Conservation (phyloP, 2,329 filamentous ascomycete species). For the Sclerotinia spermophila region DNA sequence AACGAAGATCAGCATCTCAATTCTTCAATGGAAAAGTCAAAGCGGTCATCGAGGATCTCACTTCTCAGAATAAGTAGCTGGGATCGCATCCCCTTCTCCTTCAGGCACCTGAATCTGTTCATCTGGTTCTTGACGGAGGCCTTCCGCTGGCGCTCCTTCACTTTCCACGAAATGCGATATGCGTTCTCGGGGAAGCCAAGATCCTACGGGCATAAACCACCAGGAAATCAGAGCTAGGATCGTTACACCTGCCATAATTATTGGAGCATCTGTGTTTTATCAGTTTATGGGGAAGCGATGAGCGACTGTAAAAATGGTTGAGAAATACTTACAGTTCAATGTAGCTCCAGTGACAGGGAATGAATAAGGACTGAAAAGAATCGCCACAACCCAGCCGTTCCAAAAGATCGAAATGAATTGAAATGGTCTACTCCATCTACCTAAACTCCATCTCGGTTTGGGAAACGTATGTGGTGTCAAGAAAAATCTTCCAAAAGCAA, state of each 20-base stretch:
- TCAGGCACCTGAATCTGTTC: background rate
- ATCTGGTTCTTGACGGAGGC: constrained; percentile 6
- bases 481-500: constrained; percentile 22
- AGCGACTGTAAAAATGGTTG: background rate
- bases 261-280: constrained; percentile 18
- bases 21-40: background rate
- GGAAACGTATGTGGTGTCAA: constrained; percentile 20
- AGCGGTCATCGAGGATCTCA: constrained; percentile 11
- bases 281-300: background rate
- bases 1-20: constrained; percentile 12
- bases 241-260: constrained; percentile 23
- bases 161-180: constrained; percentile 20
- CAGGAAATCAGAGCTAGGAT: constrained; percentile 21
- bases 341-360: constrained; percentile 16
- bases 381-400: constrained; percentile 23
- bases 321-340: constrained; percentile 12
- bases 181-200: constrained; percentile 17
- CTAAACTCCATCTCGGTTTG: constrained; percentile 20
- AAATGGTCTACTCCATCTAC: constrained; percentile 19
- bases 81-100: background rate
- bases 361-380: constrained; percentile 20
- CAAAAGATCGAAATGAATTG: constrained; percentile 21
- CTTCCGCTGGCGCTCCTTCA: constrained; percentile 8
- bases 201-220: constrained; percentile 19
- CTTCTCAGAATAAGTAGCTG: constrained; percentile 15